Evolutionary conservation across 1,284 basidiomycete genomes (phyloP), one percentile per base, ranked within the genome.

Genomic region (Meripilus lineatus): DNA sequence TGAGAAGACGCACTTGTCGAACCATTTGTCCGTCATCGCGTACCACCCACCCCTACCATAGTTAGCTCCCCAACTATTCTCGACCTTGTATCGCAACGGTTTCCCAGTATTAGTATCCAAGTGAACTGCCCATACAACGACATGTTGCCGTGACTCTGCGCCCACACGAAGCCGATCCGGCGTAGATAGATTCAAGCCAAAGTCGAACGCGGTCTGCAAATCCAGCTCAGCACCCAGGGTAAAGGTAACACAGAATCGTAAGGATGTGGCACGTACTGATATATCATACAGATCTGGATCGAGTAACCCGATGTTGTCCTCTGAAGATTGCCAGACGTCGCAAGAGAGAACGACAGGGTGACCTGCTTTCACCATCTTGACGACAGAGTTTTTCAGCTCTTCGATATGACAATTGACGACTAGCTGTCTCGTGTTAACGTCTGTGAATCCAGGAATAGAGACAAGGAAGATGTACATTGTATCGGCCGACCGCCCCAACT

Each of bases 271-370:
- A 30, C 10, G 21, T 30, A n/a, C 28, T 30, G 28, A 30, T 30
- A 30, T 30, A 10, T 30, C 10, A 61, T 84, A 92, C 21, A 96
- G 70, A 8, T 74, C 76, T 6, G 82, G 80, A 63, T 95, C 92
- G 90, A 95, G 90, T 54, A 96, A 83, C 17, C 92, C 92, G 3
- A 70, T 62, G 10, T 66, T 64, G 36, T 70, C 69, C 53, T 91
- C 80, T 1, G 84, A 86, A 59, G 81, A 90, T 57, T 93, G 77
- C 37, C 86, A 86, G 26, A 92, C 84, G 58, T 91, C 93, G 62
- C 91, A 96, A 1, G 94, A 94, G 59, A 95, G 95, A 77, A 95
- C 96, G 38, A 96, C 87, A 1, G 95, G 89, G 33, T 85, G 81
- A 38, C 93, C 91, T 20, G 89, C 88, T 66, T 93, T 92, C 71